Evolutionary conservation across 1,284 basidiomycete genomes (phyloP), one percentile per base, ranked within the genome.

Genomic region (Gymnopus androsaceus): DNA sequence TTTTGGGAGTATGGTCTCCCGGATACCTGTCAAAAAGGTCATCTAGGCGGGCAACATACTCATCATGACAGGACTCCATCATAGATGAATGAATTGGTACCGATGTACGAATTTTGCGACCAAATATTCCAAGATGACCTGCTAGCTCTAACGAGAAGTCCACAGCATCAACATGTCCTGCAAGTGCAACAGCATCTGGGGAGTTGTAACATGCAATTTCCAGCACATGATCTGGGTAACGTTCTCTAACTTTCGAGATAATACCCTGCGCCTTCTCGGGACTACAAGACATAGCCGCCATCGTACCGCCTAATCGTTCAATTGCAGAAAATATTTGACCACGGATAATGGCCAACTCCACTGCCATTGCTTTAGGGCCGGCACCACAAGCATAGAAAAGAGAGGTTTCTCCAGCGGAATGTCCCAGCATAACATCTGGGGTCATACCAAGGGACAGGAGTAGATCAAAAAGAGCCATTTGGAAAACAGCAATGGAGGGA

Each of bases 191-290:
- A 40, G 64, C 65, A 12, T 57, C 55, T 4, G 67, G 66, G 0
- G 67, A 54, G 52, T 77, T 75, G 61, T 66, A 68, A 56, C 72
- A 72, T 9, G 64, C 70, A 38, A 75, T 61, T 11, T 69, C 67
- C 6, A 33, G 31, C 6, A 33, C 61, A 9, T 31, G 30, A 61
- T 28, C 4, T 45, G 46, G 31, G 6, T 33, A 6, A 14, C 7
- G 14, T 33, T 14, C 60, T 56, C 0, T 3, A 15, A 45, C 42
- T 6, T 23, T 45, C 19, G 15, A n/a, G 27, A 45, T 23, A 27
- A 45, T 21, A 3, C 42, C 19, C 9, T 45, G 42, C 7, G 42
- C 42, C 19, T 45, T 23, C 23, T 41, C 40, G 31, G 30, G 14
- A 21, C 19, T 4, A 34, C 27, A 2, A 25, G 27, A 4, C 31